phyloP scores from a whole-genome alignment of 441 rosid species.

The Oxalis stricta region DNA sequence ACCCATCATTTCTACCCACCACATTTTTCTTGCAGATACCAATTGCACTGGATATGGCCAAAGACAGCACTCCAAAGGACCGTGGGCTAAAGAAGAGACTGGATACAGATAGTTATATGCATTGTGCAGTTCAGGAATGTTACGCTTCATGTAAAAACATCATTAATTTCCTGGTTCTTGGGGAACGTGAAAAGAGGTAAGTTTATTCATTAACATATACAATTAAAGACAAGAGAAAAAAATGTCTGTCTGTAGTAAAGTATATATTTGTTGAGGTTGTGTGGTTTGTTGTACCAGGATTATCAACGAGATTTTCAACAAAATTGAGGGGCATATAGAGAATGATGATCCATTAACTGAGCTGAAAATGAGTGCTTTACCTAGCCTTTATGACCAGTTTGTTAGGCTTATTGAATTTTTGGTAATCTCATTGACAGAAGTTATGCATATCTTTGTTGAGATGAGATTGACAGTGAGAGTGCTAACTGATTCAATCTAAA shows the following conservation, averaged over 20 bases:
- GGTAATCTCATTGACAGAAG: conserved; percentile 23
- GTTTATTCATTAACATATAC: conserved; percentile 3
- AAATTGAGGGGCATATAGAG: conserved; percentile 24
- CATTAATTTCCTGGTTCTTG: conserved; percentile 39
- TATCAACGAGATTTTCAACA: conserved; percentile 28
- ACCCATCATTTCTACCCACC: not conserved
- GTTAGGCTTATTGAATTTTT: conserved; percentile 35
- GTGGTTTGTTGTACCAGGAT: conserved; percentile 26
- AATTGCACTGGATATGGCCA: conserved; percentile 77
- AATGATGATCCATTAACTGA: conserved; percentile 23
- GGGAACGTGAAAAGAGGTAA: conserved; percentile 38
- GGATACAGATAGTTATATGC: conserved; percentile 42
- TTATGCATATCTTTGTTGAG: not conserved
- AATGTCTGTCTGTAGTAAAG: not conserved
- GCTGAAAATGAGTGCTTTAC: conserved; percentile 45
- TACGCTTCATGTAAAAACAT: conserved; percentile 52
- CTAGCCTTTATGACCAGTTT: conserved; percentile 35
- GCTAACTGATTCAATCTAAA: conserved; percentile 6
- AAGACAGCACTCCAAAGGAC: conserved; percentile 49
- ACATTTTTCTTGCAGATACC: conserved; percentile 37
- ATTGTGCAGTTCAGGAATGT: conserved; percentile 55
- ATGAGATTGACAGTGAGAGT: not conserved
- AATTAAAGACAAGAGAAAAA: not conserved
- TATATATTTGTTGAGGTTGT: not conserved
- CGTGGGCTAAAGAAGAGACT: conserved; percentile 49